These are phyloP conservation scores for Eucalyptus cloeziana DNA, from an alignment of 345 rosid genomes.

Conservation along the genomic window DNA sequence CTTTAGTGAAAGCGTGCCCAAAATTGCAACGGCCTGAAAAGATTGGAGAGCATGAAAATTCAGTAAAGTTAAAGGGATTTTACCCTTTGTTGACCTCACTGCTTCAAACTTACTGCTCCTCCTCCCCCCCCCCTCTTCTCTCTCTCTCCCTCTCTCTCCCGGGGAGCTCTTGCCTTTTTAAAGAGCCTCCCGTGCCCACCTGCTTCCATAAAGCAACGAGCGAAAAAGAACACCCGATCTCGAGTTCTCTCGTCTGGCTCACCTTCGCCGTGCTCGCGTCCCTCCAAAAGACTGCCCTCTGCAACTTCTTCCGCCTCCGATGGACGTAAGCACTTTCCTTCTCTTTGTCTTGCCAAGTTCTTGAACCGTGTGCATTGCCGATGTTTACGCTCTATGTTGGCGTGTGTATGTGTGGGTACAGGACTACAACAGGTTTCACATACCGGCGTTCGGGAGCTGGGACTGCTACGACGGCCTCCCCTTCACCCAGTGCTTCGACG, in stretches of 20 bases:
- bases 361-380: background rate
- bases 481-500: slow-evolving; percentile 86
- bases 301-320: background rate
- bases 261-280: background rate
- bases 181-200: background rate
- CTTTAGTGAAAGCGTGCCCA: background rate
- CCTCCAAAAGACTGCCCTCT: background rate
- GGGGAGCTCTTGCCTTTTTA: background rate
- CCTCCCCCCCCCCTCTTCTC: background rate
- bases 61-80: background rate
- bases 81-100: background rate
- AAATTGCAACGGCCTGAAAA: background rate
- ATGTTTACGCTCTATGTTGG: background rate
- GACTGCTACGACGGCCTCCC: slow-evolving; percentile 85
- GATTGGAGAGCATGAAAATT: background rate
- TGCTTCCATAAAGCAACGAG: background rate
- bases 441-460: slow-evolving; percentile 98
- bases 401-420: background rate
- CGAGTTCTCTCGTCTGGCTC: background rate
- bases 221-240: background rate
- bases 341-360: background rate
- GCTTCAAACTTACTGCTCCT: background rate
- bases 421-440: slow-evolving; percentile 39
- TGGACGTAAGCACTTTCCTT: background rate
- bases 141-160: background rate